Base-by-base conservation (phyloP, 2,329 filamentous ascomycete genomes). In the Ophiocordyceps camponoti-saundersi region DNA sequence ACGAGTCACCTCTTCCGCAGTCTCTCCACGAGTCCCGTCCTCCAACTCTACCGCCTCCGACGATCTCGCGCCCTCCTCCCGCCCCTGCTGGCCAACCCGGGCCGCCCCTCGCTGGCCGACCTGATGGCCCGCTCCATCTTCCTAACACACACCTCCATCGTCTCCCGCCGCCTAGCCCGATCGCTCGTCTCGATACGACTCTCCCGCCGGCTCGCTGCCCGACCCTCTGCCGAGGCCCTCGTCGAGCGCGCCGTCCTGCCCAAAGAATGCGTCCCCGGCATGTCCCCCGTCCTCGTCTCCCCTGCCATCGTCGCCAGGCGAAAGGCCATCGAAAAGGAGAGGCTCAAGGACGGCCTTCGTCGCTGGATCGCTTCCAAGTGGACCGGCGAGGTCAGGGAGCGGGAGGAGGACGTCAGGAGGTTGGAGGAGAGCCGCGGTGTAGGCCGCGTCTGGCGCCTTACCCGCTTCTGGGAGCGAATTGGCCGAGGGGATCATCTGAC, bases 91-190 rank as follows among this genome's bases (percentile, higher is more conserved):
- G 65, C 66, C 8, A 73, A 72, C 6, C 71, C 77, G 5, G 70
- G 67, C 26, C 72, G 78, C 8, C 77, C 80, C 2, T 71, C 75
- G 4, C 66, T 80, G 2, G 61, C 74, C 36, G 75, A 82, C 48
- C 76, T 85, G 15, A 77, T 80, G 46, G 62, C 68, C 21, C 72
- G 79, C 40, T 72, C 69, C 58, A 84, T 86, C 57, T 81, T 84
- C 61, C 62, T 84, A 41, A 82, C 79, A 40, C 68, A 72, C 47
- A 85, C 78, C 15, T 75, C 80, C 32, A 69, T 80, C 43, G 72
- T 80, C 22, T 82, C 80, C 3, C 73, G 79, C 20, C 67, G 70
- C 21, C 70, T 86, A 3, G 75, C 74, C 43, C 73, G 79, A 48
- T 80, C 72, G 15, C 68, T 86, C 3, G 74, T 79, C 6, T 73